These are phyloP conservation scores for Coniochaeta sp. DNA, from an alignment of 2,329 filamentous ascomycete genomes.

Conservation along the genomic window DNA sequence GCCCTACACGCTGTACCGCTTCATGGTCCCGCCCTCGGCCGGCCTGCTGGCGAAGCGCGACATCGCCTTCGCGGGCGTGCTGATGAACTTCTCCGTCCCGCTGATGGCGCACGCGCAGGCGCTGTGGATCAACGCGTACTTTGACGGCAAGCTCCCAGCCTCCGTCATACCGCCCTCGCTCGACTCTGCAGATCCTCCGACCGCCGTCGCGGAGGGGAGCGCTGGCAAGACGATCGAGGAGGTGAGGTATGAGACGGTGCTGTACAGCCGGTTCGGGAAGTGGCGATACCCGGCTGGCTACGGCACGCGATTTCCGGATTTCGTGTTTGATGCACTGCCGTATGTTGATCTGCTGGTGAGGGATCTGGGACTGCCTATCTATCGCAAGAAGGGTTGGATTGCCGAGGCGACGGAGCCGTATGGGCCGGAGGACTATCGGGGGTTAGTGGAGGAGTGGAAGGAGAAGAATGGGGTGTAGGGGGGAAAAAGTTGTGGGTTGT, in stretches of 20 bases:
- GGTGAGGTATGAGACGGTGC: conserved; percentile 46
- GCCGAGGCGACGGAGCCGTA: conserved; percentile 50
- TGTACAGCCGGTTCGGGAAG: conserved; percentile 61
- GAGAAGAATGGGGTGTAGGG: conserved; percentile 3
- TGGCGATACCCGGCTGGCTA: conserved; percentile 63
- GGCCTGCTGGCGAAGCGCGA: conserved; percentile 28
- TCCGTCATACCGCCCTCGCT: conserved; percentile 14
- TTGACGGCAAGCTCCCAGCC: conserved; percentile 39
- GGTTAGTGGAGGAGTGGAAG: conserved; percentile 43
- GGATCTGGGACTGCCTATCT: conserved; percentile 54
- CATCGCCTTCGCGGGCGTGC: conserved; percentile 36
- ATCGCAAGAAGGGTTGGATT: conserved; percentile 45
- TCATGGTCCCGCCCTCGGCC: conserved; percentile 33
- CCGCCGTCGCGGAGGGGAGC: not conserved
- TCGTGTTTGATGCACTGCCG: conserved; percentile 69
- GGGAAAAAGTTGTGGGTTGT: no score
- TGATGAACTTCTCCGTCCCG: conserved; percentile 33
- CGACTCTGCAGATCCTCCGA: not conserved
- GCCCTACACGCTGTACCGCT: conserved; percentile 36
- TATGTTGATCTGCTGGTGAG: conserved; percentile 62
- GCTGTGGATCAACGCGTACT: conserved; percentile 59
- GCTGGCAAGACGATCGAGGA: conserved; percentile 30
- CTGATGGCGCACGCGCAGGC: conserved; percentile 40
- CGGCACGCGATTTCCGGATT: conserved; percentile 55
- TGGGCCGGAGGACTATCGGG: conserved; percentile 48